Evolutionary conservation across 805 yeast species (phyloP), one percentile per base, ranked within the genome.

Genomic region (Myxozyma sirexii): DNA sequence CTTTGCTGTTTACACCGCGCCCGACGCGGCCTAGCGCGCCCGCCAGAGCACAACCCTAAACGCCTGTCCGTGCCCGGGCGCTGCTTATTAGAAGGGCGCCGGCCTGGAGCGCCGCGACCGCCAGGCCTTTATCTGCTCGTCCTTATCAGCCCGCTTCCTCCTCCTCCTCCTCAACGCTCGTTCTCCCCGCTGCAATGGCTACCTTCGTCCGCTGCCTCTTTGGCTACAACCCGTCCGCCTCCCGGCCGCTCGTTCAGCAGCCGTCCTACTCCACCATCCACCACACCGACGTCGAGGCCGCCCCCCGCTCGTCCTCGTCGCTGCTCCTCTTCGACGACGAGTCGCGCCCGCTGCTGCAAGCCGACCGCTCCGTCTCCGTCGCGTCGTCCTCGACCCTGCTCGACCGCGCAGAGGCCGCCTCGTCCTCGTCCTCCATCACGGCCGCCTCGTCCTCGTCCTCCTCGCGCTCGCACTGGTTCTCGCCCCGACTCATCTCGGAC

Each of bases 401-500:
- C 43, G 43, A 37, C 29, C 27, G 19, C 39, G 33, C 33, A 33
- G 54, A 54, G 45, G 26, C 53, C 17, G 45, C 43, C 10, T 31
- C 56, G n/a, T 54, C 61, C 23, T 42, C 53, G 17, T 54, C 54
- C 37, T 42, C 57, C 29, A 57, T 44, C 37, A 57, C 59, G 4
- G 38, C 38, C 19, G 53, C 54, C 12, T 23, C 55, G 2, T 51
- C 56, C 33, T 31, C 54, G 1, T 39, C 54, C 13, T 35, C 49
- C 23, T 5, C 49, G 27, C 50, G 60, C 15, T 27, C 57, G n/a
- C 55, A 48, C 23, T 61, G 63, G 63, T 45, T 61, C 48, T 61
- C 65, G 13, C 99, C 99, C 8, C 84, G 99, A 72, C 92, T 92
- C 26, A 89, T 93, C 87, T 86, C 94, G 47, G 98, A 93, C 73